Conservation (phyloP, 495 filamentous ascomycete species). For the Talaromyces trachyspermus region DNA sequence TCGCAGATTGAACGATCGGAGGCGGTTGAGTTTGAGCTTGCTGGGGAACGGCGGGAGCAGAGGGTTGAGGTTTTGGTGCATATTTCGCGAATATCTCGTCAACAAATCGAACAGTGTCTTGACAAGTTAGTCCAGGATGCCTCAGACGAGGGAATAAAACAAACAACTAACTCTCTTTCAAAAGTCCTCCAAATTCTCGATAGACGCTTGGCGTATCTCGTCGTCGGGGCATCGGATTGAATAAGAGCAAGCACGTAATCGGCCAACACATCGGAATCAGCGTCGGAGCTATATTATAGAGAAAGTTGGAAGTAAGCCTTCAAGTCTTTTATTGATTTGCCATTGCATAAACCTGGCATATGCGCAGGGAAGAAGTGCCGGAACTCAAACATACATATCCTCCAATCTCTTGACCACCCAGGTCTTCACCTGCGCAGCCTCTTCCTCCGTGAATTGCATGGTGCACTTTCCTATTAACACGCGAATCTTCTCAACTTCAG, state of each 20-base stretch:
- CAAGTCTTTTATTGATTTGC: neutral
- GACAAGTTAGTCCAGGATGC: neutral
- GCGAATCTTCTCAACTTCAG: no score
- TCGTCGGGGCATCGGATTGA: slow-evolving; percentile 70
- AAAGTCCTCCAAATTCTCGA: slow-evolving; percentile 81
- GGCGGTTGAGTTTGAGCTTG: slow-evolving; percentile 25
- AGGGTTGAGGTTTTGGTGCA: slow-evolving; percentile 46
- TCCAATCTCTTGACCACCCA: slow-evolving; percentile 91
- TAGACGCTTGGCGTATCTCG: slow-evolving; percentile 63
- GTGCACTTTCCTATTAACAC: slow-evolving; percentile 3
- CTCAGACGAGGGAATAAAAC: no score
- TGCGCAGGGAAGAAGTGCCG: neutral
- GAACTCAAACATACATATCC: slow-evolving; percentile 61
- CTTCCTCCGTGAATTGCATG: slow-evolving; percentile 76
- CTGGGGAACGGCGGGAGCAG: slow-evolving; percentile 34
- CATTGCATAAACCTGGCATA: neutral
- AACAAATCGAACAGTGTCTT: slow-evolving; percentile 73
- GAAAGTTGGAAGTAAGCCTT: neutral
- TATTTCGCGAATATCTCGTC: slow-evolving; percentile 70
- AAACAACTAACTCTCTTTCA: slow-evolving; percentile 67
- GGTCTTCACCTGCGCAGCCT: slow-evolving; percentile 65
- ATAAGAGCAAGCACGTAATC: slow-evolving; percentile 94
- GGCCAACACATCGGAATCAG: slow-evolving; percentile 88
- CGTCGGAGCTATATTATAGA: slow-evolving; percentile 62
- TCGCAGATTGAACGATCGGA: slow-evolving; percentile 2